Evolutionary conservation across 805 yeast genomes (phyloP), one percentile per base, ranked within the genome.

Genomic region (Deakozyma indianensis): DNA sequence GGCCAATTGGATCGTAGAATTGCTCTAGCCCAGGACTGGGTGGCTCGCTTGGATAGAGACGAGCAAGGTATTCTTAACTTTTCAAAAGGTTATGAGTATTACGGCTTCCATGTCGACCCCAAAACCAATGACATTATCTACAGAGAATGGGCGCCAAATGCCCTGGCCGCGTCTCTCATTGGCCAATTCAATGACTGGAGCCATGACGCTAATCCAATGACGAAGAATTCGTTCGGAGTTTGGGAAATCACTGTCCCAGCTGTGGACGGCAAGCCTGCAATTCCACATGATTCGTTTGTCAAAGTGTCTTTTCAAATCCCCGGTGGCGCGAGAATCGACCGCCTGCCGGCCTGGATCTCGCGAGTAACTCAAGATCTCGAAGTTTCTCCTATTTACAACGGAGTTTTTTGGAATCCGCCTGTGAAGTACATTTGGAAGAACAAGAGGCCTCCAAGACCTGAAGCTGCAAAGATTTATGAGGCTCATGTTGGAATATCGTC

Each of bases 171-270:
- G 1, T 72, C 77, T 45, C 60, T 90, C n/a, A 80, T 84, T 47
- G 98, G 98, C 15, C 97, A 90, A 44, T 90, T 92, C 71, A 90
- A 90, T 62, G 58, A 69, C 50, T 90, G 98, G 98, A 67, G 78
- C 53, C 69, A 74, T 29, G 63, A 63, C 3, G 50, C 70, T 3
- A 77, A 82, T 57, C 67, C 67, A 41, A 66, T 90, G 75, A 50
- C 50, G 3, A 74, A 68, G 54, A 81, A 83, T 56, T 71, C 73
- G 35, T 85, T 62, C 59, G 96, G 96, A 1, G 74, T 76, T 45
- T 90, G 90, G 74, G 56, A 63, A 24, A 67, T 81, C 41, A 64
- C 63, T 3, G 59, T 88, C n/a, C 76, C 81, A 1, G 73, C 87
- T 2, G 57, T 54, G 3, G 59, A 66, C 35, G 83, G 80, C 3